These are phyloP conservation scores for Pyrenula aspistea DNA, from an alignment of 495 filamentous ascomycete species.

Conservation along the genomic window DNA sequence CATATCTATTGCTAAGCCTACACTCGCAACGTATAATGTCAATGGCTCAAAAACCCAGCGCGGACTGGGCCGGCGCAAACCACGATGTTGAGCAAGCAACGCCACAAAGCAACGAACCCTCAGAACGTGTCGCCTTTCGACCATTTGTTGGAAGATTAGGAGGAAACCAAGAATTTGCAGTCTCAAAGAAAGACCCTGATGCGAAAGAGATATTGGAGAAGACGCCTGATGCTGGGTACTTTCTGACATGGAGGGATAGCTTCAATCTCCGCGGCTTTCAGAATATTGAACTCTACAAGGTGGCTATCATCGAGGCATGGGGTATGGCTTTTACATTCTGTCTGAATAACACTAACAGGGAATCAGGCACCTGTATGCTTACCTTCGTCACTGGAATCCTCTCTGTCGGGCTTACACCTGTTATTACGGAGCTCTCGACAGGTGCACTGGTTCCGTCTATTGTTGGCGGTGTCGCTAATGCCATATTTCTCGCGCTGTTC, in stretches of 20 bases:
- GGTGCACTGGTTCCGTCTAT: slow-evolving; percentile 14
- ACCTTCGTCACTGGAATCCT: not conserved
- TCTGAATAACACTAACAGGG: not conserved
- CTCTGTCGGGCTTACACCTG: not conserved
- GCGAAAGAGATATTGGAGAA: not conserved
- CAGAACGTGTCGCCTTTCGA: not conserved
- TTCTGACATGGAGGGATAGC: slow-evolving; percentile 9
- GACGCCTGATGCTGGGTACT: not conserved
- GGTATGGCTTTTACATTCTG: slow-evolving; percentile 9
- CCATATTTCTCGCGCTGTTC: slow-evolving; percentile 32
- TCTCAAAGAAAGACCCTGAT: not conserved
- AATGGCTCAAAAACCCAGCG: not conserved
- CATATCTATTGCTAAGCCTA: not conserved
- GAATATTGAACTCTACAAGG: slow-evolving; percentile 31
- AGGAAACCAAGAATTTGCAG: not conserved
- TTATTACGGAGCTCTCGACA: not conserved
- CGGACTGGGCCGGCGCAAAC: not conserved
- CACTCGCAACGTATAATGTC: not conserved
- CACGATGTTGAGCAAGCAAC: not conserved
- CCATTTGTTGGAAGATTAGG: not conserved
- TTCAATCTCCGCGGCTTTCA: slow-evolving; percentile 25
- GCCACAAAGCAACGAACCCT: not conserved
- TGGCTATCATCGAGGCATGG: slow-evolving; percentile 26
- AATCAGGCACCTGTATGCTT: not conserved
- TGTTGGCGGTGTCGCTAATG: slow-evolving; percentile 29